Evolutionary conservation across 73 alveolate genomes (phyloP).

Genomic region (Breviolum minutum): DNA sequence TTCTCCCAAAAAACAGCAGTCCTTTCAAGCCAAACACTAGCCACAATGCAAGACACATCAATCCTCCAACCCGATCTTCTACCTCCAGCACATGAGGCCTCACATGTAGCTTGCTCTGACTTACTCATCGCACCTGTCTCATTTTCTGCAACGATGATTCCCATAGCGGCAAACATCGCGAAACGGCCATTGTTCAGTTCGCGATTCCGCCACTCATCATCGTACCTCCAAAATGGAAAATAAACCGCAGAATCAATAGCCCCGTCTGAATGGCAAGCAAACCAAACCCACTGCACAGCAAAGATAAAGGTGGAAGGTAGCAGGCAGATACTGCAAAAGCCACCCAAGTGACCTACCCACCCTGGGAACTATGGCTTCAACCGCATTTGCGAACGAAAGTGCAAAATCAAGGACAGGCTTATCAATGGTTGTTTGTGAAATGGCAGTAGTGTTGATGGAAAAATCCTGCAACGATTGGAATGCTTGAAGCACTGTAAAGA

Average conservation of each 20-base stretch:
- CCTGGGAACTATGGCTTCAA: too few species aligned
- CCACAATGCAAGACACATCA: background rate
- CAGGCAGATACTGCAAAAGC: background rate
- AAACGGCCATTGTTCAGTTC: conserved; percentile 84
- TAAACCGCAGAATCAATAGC: too few species aligned
- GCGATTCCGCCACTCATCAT: conserved; percentile 59
- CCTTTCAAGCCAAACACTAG: too few species aligned
- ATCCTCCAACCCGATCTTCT: too few species aligned
- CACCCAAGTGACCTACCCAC: too few species aligned
- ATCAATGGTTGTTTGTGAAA: too few species aligned
- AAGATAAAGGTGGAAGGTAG: background rate
- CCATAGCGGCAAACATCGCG: conserved; percentile 83
- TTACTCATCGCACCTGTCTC: conserved; percentile 23
- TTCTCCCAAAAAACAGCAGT: too few species aligned
- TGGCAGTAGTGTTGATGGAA: too few species aligned
- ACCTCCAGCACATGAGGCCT: too few species aligned
- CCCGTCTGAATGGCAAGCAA: background rate
- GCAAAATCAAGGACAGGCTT: too few species aligned
- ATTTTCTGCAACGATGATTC: conserved; percentile 75
- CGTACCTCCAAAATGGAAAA: conserved; percentile 4
- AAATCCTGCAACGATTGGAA: too few species aligned
- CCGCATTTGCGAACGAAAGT: too few species aligned
- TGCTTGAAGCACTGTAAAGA: background rate
- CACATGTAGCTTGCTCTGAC: background rate
- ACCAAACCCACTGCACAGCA: background rate